These are phyloP conservation scores for Malassezia caprae DNA, from an alignment of 1,284 basidiomycete species.

Conservation along the genomic window DNA sequence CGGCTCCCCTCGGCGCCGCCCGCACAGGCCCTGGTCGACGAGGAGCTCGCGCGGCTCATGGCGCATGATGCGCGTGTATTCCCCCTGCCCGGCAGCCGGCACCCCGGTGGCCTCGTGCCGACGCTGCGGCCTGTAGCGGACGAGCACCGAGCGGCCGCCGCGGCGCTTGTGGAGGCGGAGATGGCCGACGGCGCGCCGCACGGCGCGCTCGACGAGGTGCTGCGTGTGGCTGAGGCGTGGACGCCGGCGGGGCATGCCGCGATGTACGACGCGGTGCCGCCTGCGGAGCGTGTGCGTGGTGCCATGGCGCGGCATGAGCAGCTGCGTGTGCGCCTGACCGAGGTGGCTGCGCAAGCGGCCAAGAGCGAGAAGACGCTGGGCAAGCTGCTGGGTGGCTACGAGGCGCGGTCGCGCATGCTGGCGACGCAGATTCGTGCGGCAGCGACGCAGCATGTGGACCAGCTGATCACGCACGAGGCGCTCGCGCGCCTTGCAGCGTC, in stretches of 20 bases:
- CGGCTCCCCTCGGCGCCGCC: slow-evolving; percentile 26
- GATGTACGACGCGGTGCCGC: not conserved
- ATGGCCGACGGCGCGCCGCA: slow-evolving; percentile 58
- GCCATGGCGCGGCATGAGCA: slow-evolving; percentile 61
- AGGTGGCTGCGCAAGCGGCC: slow-evolving; percentile 65
- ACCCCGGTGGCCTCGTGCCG: slow-evolving; percentile 65
- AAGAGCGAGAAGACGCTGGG: slow-evolving; percentile 87
- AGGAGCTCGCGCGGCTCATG: slow-evolving; percentile 69
- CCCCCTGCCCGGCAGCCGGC: slow-evolving; percentile 72
- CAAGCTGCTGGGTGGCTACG: slow-evolving; percentile 80
- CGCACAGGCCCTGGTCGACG: slow-evolving; percentile 58
- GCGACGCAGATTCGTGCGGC: slow-evolving; percentile 49
- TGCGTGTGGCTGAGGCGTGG: slow-evolving; percentile 52
- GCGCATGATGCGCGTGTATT: slow-evolving; percentile 78
- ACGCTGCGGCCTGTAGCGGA: slow-evolving; percentile 67
- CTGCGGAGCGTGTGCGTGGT: not conserved
- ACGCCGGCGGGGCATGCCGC: slow-evolving; percentile 13
- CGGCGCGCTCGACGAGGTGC: slow-evolving; percentile 53
- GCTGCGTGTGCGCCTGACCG: slow-evolving; percentile 65
- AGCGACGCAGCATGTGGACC: slow-evolving; percentile 23
- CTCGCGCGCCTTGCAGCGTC: slow-evolving; percentile 30
- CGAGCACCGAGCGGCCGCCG: slow-evolving; percentile 64
- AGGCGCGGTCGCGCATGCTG: slow-evolving; percentile 64
- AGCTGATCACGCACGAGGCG: slow-evolving; percentile 22
- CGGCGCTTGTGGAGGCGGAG: slow-evolving; percentile 65